Percentiles rank a stretch among this genome's conserved stretches.
Conservation (phyloP, 805 yeast genomes). For the Saccharomycopsis javanensis region DNA sequence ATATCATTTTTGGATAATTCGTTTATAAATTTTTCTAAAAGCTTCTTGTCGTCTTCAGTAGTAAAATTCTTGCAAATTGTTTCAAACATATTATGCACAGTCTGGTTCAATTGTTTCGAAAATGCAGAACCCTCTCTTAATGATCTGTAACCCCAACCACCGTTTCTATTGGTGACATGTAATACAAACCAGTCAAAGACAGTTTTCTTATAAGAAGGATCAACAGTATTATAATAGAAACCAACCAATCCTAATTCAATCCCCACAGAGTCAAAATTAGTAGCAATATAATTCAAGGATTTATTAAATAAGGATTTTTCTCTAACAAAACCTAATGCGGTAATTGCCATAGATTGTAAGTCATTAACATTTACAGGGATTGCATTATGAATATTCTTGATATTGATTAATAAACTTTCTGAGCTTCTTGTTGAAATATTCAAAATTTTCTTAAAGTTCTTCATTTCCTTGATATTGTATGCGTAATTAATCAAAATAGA, state of each 20-base stretch:
- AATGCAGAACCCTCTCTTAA: slow-evolving; percentile 36
- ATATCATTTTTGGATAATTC: neutral
- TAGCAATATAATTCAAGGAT: slow-evolving; percentile 46
- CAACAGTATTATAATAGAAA: slow-evolving; percentile 30
- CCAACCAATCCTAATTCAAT: slow-evolving; percentile 55
- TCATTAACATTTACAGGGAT: slow-evolving; percentile 32
- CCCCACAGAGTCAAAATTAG: slow-evolving; percentile 44
- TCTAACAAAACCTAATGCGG: slow-evolving; percentile 42
- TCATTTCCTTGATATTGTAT: slow-evolving; percentile 28
- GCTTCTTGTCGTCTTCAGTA: slow-evolving; percentile 39
- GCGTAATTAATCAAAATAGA: slow-evolving; percentile 36
- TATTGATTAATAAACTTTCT: slow-evolving; percentile 9
- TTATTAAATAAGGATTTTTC: slow-evolving; percentile 36
- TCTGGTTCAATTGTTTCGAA: slow-evolving; percentile 36
- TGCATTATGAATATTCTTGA: slow-evolving; percentile 21
- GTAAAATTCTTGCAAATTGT: slow-evolving; percentile 29
- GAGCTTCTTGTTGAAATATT: slow-evolving; percentile 27
- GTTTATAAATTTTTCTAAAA: slow-evolving; percentile 5
- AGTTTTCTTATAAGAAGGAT: slow-evolving; percentile 16
- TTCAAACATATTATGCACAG: slow-evolving; percentile 34
- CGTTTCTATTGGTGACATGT: slow-evolving; percentile 32
- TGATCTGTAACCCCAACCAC: slow-evolving; percentile 38
- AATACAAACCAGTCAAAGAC: slow-evolving; percentile 51
- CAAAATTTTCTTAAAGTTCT: slow-evolving; percentile 52
- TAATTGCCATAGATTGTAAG: slow-evolving; percentile 47